A percentile compares a stretch with the other conserved stretches of the same genome.
These are phyloP conservation scores for Sporothrix sp. DNA, from an alignment of 2,329 filamentous ascomycete genomes.

Conservation along the genomic window DNA sequence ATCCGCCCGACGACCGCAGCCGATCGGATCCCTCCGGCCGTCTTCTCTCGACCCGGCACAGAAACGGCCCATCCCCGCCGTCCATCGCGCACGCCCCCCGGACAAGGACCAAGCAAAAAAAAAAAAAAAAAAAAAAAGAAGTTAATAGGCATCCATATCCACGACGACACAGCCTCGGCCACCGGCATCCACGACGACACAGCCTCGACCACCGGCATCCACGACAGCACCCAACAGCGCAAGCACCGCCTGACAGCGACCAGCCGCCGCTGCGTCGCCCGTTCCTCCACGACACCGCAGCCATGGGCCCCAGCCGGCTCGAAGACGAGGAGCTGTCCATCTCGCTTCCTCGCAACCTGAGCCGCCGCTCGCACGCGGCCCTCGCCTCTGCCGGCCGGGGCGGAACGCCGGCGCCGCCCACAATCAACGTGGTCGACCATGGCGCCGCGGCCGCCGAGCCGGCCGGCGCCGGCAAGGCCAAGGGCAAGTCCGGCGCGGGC, in stretches of 20 bases:
- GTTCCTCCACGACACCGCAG: not conserved
- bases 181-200: too few relatives aligned
- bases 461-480: constrained; percentile 16
- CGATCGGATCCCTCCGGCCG: too few relatives aligned
- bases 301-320: constrained; percentile 49
- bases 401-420: constrained; percentile 22
- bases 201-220: too few relatives aligned
- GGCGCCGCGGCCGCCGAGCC: constrained; percentile 17
- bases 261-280: not conserved
- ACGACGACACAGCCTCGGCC: too few relatives aligned
- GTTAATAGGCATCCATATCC: too few relatives aligned
- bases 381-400: constrained; percentile 13
- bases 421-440: constrained; percentile 29
- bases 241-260: not conserved
- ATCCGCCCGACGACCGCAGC: too few relatives aligned
- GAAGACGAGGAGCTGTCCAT: constrained; percentile 80
- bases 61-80: too few relatives aligned
- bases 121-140: too few relatives aligned
- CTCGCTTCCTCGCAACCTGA: constrained; percentile 56
- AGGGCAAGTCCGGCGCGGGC: constrained; percentile 7
- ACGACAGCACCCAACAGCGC: not conserved
- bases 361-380: constrained; percentile 37
- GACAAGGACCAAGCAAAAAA: too few relatives aligned
- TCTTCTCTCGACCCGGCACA: too few relatives aligned
- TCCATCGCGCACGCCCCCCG: too few relatives aligned